phyloP scores from a whole-genome alignment of 2,329 filamentous ascomycete genomes.

The Chrysoporthe austroafricana region DNA sequence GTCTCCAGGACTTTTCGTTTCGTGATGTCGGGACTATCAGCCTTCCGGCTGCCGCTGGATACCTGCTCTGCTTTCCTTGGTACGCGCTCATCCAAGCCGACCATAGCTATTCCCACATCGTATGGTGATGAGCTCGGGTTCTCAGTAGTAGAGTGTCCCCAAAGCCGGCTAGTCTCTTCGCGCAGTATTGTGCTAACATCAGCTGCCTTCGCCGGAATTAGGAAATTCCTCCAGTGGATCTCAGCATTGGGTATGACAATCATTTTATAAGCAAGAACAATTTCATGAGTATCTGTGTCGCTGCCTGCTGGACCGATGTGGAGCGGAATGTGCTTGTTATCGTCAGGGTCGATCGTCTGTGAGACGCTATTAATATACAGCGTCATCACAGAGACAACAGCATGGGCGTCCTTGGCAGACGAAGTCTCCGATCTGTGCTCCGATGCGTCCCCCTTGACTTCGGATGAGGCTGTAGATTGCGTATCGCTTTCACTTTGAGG shows the following conservation, averaged over 20 bases:
- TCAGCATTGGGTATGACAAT: background rate
- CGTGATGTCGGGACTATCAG: background rate
- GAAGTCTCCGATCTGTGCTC: background rate
- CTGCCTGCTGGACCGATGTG: background rate
- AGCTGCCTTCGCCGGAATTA: background rate
- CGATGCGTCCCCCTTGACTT: background rate
- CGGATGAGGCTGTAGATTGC: background rate
- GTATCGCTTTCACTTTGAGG: no score
- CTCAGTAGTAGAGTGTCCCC: background rate
- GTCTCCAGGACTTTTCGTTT: background rate
- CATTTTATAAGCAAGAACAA: constrained; percentile 14
- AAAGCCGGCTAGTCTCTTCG: background rate
- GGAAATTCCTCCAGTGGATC: constrained; percentile 12
- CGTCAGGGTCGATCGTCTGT: background rate
- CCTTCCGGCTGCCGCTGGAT: background rate
- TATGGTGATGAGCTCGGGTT: background rate
- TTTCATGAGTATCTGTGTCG: background rate
- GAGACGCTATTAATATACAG: background rate
- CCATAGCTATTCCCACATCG: background rate
- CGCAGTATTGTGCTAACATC: constrained; percentile 5
- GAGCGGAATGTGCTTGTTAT: background rate
- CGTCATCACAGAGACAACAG: constrained; percentile 5
- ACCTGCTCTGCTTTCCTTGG: background rate
- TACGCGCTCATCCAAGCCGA: background rate
- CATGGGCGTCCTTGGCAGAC: background rate